These are phyloP conservation scores for Canavalia ensiformis DNA, from an alignment of 306 rosid genomes.

Conservation along the genomic window DNA sequence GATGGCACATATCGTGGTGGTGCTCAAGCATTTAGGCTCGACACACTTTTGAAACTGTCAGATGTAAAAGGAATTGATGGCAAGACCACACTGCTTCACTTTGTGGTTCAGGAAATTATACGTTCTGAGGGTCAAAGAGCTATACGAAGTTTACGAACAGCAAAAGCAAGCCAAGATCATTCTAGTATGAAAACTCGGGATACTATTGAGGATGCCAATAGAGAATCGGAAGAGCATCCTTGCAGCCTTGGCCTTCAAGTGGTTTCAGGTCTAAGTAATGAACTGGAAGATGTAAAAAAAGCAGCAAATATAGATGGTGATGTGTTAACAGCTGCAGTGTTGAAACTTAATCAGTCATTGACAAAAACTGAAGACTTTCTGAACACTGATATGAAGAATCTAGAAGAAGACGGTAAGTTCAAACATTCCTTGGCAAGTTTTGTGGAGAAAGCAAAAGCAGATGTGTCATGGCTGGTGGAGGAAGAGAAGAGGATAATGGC, in stretches of 20 bases:
- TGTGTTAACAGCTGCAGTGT: conserved; percentile 51
- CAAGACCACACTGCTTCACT: conserved; percentile 86
- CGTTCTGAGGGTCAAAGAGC: conserved; percentile 87
- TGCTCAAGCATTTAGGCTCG: conserved; percentile 93
- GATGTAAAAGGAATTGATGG: conserved; percentile 96
- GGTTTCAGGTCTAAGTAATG: conserved; percentile 72
- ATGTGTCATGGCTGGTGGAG: conserved; percentile 58
- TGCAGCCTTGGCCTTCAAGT: conserved; percentile 74
- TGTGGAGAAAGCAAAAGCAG: conserved; percentile 60
- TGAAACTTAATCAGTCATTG: conserved; percentile 62
- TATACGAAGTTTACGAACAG: conserved; percentile 40
- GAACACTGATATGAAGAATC: conserved; percentile 58
- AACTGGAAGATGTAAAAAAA: conserved; percentile 69
- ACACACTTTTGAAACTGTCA: conserved; percentile 85
- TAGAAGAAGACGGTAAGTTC: conserved; percentile 71
- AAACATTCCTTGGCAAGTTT: conserved; percentile 51
- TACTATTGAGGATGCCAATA: too few relatives aligned
- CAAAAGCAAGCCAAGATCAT: conserved; percentile 19
- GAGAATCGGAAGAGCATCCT: conserved; percentile 61
- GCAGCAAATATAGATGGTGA: conserved; percentile 84
- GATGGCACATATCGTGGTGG: conserved; percentile 95
- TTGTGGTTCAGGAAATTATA: conserved; percentile 88
- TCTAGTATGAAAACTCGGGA: too few relatives aligned
- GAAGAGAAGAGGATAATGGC: conserved; percentile 86
- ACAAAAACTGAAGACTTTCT: conserved; percentile 56